phyloP scores from a whole-genome alignment of 352 stramenopile genomes.

The Pilasporangium apinafurcum region DNA sequence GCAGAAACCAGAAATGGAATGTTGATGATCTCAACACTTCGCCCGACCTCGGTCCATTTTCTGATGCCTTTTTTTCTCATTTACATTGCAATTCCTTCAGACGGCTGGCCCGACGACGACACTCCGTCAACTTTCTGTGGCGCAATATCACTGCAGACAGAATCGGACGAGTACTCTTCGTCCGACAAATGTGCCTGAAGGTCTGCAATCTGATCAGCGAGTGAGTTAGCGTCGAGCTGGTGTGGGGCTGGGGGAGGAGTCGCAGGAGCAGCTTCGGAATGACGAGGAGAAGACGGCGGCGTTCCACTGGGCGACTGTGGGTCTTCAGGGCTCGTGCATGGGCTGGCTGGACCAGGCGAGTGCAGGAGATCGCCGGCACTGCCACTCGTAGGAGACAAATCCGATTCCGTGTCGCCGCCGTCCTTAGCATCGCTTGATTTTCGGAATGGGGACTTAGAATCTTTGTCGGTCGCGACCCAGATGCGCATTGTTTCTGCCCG shows the following conservation, averaged over 20 bases:
- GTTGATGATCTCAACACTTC: no score
- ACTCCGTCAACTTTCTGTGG: conserved; percentile 56
- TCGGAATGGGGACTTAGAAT: conserved; percentile 77
- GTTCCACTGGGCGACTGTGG: conserved; percentile 18
- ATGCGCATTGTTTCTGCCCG: conserved; percentile 79
- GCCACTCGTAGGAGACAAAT: conserved; percentile 40
- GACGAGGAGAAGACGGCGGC: conserved; percentile 38
- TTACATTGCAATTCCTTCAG: conserved; percentile 73
- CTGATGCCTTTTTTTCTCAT: conserved; percentile 7
- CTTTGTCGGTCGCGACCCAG: conserved; percentile 83
- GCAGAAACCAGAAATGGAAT: no score
- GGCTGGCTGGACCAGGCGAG: conserved; percentile 51
- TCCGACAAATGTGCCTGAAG: conserved; percentile 27
- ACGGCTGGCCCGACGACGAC: conserved; percentile 38
- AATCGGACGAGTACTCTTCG: conserved; percentile 66
- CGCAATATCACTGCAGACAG: conserved; percentile 73
- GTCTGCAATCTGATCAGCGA: conserved; percentile 22
- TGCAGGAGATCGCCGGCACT: conserved; percentile 29
- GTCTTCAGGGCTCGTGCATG: conserved; percentile 19
- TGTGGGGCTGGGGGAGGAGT: conserved; percentile 38
- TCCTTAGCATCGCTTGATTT: conserved; percentile 30
- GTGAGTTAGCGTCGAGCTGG: conserved; percentile 35
- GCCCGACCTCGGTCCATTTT: conserved; percentile 8
- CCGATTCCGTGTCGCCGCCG: conserved; percentile 61
- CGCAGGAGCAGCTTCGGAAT: conserved; percentile 26